Evolutionary conservation across 192 early-diverging fungal species (phyloP).

Genomic region (Paraglomus brasilianum): DNA sequence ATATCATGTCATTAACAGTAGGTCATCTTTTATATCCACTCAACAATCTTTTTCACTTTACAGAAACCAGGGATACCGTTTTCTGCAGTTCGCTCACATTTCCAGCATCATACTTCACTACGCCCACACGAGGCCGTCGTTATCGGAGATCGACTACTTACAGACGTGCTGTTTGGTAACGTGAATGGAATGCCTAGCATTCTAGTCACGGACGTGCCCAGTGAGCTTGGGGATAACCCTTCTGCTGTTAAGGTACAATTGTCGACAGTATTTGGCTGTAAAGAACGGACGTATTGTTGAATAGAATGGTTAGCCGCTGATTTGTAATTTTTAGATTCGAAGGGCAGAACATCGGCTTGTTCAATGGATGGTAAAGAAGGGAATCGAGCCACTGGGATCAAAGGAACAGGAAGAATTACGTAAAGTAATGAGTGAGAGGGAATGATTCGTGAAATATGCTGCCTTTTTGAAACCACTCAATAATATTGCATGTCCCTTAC

Average conservation of each 20-base stretch:
- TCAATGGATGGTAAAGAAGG: too few relatives aligned
- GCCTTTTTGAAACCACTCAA: too few relatives aligned
- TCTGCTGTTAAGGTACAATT: conserved; percentile 58
- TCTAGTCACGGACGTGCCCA: conserved; percentile 65
- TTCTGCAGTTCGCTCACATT: conserved; percentile 31
- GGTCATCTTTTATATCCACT: not conserved
- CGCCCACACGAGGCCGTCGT: conserved; percentile 61
- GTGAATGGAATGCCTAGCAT: conserved; percentile 68
- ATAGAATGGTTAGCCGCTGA: too few relatives aligned
- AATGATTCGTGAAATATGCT: too few relatives aligned
- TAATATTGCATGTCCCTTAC: too few relatives aligned
- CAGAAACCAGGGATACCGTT: not conserved
- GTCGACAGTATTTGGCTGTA: too few relatives aligned
- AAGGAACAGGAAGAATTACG: too few relatives aligned
- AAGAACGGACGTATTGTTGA: too few relatives aligned
- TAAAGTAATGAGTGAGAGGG: too few relatives aligned
- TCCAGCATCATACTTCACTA: conserved; percentile 44
- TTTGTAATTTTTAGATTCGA: too few relatives aligned
- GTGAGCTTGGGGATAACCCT: conserved; percentile 74
- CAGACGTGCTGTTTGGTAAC: conserved; percentile 87
- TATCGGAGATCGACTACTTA: conserved; percentile 85
- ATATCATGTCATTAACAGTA: conserved; percentile 36
- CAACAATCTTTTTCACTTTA: not conserved
- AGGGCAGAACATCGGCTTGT: too few relatives aligned
- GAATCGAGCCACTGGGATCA: too few relatives aligned